phyloP scores from a whole-genome alignment of 2,329 filamentous ascomycete genomes.

The Amauroascus verrucosus region DNA sequence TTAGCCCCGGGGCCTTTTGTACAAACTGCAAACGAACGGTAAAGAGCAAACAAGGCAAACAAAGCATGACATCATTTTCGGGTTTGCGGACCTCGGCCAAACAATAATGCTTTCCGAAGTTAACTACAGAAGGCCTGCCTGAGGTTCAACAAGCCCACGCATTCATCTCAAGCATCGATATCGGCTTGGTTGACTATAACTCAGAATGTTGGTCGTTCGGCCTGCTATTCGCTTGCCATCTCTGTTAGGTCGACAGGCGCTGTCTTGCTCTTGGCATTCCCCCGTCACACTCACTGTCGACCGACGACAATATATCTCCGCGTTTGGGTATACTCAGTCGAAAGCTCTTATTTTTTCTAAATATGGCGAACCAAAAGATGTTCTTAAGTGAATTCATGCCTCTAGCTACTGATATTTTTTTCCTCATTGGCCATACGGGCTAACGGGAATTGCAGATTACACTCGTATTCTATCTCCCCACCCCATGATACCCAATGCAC shows the following conservation, averaged over 20 bases:
- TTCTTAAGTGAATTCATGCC: slow-evolving; percentile 29
- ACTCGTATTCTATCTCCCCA: slow-evolving; percentile 41
- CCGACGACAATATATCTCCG: slow-evolving; percentile 33
- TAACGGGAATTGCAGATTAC: slow-evolving; percentile 27
- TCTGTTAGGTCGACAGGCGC: background rate
- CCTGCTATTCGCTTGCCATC: slow-evolving; percentile 1
- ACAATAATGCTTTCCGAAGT: slow-evolving; percentile 3
- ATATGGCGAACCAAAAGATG: slow-evolving; percentile 42
- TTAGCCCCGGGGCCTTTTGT: too few species aligned
- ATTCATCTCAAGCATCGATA: background rate
- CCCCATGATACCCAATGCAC: slow-evolving; percentile 56
- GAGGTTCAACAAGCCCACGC: background rate
- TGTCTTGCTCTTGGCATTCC: slow-evolving; percentile 12
- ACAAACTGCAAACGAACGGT: too few species aligned
- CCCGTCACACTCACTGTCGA: slow-evolving; percentile 15
- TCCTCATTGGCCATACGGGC: background rate
- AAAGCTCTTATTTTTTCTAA: slow-evolving; percentile 41
- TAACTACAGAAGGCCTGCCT: too few species aligned
- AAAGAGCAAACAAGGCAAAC: too few species aligned
- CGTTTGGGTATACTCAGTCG: slow-evolving; percentile 42
- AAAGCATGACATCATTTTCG: background rate
- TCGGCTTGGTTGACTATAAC: background rate
- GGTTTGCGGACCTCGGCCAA: background rate
- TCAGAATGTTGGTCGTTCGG: background rate
- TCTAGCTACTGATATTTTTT: background rate